phyloP scores from a whole-genome alignment of 306 rosid genomes.

The Pueraria montana region DNA sequence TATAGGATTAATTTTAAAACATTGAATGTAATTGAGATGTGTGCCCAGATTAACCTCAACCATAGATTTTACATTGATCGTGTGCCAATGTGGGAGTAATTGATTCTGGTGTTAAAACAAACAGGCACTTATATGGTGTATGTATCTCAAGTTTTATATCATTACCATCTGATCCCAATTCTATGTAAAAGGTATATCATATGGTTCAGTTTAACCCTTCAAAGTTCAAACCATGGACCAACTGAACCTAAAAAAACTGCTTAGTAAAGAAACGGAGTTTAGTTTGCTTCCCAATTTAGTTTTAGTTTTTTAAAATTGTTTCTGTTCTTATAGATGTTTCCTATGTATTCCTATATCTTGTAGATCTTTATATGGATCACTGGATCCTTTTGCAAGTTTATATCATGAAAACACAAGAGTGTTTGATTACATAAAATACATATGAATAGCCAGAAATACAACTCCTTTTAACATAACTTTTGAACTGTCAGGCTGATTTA shows the following conservation, averaged over 20 bases:
- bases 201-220: constrained; percentile 10
- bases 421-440: constrained; percentile 24
- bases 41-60: neutral
- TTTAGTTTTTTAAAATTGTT: neutral
- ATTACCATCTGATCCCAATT: constrained; percentile 1
- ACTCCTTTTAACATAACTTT: constrained; percentile 43
- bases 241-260: constrained; percentile 14
- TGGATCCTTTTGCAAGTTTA: constrained; percentile 10
- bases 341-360: constrained; percentile 22
- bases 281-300: neutral
- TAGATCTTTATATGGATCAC: constrained; percentile 25
- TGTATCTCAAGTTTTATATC: constrained; percentile 5
- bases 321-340: constrained; percentile 32
- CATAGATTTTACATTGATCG: neutral
- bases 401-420: neutral
- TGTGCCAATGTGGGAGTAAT: neutral
- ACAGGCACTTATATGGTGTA: neutral
- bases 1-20: neutral
- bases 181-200: neutral
- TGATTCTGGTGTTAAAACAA: constrained; percentile 1
- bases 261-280: neutral
- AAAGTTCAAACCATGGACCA: constrained; percentile 31
- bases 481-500: constrained; percentile 80
- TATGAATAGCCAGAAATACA: constrained; percentile 4
- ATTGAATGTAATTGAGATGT: neutral